These are phyloP conservation scores for Lanmaoa rubissima DNA, from an alignment of 768 basidiomycete genomes.

Conservation along the genomic window DNA sequence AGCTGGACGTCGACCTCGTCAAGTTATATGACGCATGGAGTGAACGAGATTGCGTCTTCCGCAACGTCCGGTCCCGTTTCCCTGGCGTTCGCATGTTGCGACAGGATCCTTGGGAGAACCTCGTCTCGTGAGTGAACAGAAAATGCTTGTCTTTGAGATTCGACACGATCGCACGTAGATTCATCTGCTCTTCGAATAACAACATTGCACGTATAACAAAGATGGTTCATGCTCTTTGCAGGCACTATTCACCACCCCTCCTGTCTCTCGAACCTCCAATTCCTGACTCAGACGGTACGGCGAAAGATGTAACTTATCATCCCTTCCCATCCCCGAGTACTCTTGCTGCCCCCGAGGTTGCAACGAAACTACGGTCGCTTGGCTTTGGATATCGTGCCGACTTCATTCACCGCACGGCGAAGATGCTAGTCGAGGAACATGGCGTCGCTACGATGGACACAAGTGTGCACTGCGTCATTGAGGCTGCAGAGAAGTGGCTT, in stretches of 20 bases:
- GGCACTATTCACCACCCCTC: slow-evolving; percentile 69
- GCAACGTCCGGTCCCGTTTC: slow-evolving; percentile 58
- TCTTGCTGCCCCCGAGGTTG: slow-evolving; percentile 58
- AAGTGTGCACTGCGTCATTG: slow-evolving; percentile 18
- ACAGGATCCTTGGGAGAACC: slow-evolving; percentile 96
- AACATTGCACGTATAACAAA: slow-evolving; percentile 93
- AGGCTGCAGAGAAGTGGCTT: slow-evolving; percentile 64
- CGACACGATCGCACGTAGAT: slow-evolving; percentile 46
- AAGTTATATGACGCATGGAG: slow-evolving; percentile 78
- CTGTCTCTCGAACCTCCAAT: slow-evolving; percentile 44
- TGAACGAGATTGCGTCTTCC: slow-evolving; percentile 70
- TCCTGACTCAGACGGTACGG: slow-evolving; percentile 29
- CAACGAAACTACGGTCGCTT: slow-evolving; percentile 65
- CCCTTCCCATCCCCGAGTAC: slow-evolving; percentile 81
- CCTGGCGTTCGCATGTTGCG: slow-evolving; percentile 82
- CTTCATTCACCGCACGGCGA: slow-evolving; percentile 82
- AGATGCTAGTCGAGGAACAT: slow-evolving; percentile 66
- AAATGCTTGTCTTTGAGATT: not conserved
- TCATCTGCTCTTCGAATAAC: slow-evolving; percentile 98
- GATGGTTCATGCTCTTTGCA: slow-evolving; percentile 85
- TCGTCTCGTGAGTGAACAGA: slow-evolving; percentile 72
- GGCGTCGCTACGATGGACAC: slow-evolving; percentile 16
- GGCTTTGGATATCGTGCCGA: slow-evolving; percentile 96
- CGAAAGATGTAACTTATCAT: slow-evolving; percentile 51
- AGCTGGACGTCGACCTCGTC: slow-evolving; percentile 72